These are phyloP conservation scores for Guadua angustifolia DNA, from an alignment of 176 grass and related monocot genomes.

Conservation along the genomic window DNA sequence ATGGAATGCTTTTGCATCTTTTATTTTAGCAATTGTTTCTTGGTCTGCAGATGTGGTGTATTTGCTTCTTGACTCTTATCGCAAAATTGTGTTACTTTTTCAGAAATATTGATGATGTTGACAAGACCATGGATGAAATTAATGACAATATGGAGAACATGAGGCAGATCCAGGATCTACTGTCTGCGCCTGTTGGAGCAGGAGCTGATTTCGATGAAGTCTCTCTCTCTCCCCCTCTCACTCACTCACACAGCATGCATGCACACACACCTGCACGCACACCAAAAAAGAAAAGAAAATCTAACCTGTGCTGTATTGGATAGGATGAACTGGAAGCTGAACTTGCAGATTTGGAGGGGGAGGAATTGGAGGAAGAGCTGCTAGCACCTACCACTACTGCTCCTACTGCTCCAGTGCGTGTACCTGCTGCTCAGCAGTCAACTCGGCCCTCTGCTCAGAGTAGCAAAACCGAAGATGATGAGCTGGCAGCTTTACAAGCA, in stretches of 20 bases:
- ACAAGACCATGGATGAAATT: slow-evolving; percentile 99
- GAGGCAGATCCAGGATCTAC: slow-evolving; percentile 91
- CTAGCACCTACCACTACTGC: slow-evolving; percentile 67
- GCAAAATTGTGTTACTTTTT: slow-evolving; percentile 24
- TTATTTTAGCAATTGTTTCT: slow-evolving; percentile 1
- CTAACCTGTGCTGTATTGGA: slow-evolving; percentile 42
- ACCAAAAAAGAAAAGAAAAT: neutral
- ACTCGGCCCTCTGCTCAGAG: slow-evolving; percentile 61
- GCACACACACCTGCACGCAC: neutral
- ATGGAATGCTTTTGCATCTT: slow-evolving; percentile 12
- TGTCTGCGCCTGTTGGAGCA: slow-evolving; percentile 78
- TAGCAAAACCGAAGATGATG: slow-evolving; percentile 77
- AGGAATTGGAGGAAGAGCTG: slow-evolving; percentile 74
- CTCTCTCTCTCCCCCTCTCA: slow-evolving; percentile 11
- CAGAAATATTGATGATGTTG: slow-evolving; percentile 96
- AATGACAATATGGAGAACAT: slow-evolving; percentile 97
- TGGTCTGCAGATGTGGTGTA: slow-evolving; percentile 10
- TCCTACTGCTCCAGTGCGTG: slow-evolving; percentile 57
- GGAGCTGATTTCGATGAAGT: slow-evolving; percentile 96
- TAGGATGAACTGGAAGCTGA: slow-evolving; percentile 98
- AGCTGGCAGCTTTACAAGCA: slow-evolving; percentile 86
- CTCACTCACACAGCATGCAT: neutral
- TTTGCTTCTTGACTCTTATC: slow-evolving; percentile 27
- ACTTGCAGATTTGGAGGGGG: slow-evolving; percentile 84
- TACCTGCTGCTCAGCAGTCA: slow-evolving; percentile 53